Base-by-base conservation (phyloP, 2,329 filamentous ascomycete genomes). In the Pyrenochaeta sp. region DNA sequence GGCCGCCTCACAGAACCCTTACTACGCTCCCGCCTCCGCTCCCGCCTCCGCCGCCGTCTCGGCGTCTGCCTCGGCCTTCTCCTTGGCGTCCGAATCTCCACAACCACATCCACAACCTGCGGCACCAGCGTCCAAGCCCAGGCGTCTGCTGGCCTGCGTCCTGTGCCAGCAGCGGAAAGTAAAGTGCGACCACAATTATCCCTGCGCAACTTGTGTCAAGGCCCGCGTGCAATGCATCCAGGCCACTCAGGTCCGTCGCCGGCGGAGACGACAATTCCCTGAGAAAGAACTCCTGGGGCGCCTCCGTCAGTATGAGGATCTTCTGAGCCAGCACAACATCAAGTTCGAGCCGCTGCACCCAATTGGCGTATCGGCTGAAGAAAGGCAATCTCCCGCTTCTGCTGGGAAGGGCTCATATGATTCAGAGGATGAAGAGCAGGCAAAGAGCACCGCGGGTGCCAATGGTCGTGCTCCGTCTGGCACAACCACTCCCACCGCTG, bases 231-330 rank as follows among this genome's bases (percentile, higher is more conserved):
- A 71, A 50, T 77, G 74, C 59, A 65, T 82, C 4, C 76, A 79
- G 3, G 73, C 76, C 1, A 65, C 72, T 4, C 67, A 72, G 75
- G 84, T 58, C 77, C 85, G 65, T 77, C 85, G 63, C 74, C 85
- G 68, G 78, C 87, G 69, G 79, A 85, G 66, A 76, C 87, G 68
- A 73, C 85, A 86, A 47, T 86, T 90, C 40, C 85, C 88, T 20
- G 90, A 92, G 74, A 84, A 84, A 67, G 88, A 90, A 51, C 78
- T 92, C 36, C 78, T 91, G 45, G 86, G 90, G 5, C 85, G 87
- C n/a, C 78, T 92, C 18, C 84, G 82, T 48, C 83, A 84, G 44
- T 92, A 92, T 64, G 90, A 92, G 74, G 71, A 76, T 7, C 76
- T 92, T 33, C 78, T 92, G 30, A 80, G 81, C 46, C 82, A 89